Evolutionary conservation across 2,329 filamentous ascomycete genomes (phyloP).

Genomic region (Penicillium sumatraense): DNA sequence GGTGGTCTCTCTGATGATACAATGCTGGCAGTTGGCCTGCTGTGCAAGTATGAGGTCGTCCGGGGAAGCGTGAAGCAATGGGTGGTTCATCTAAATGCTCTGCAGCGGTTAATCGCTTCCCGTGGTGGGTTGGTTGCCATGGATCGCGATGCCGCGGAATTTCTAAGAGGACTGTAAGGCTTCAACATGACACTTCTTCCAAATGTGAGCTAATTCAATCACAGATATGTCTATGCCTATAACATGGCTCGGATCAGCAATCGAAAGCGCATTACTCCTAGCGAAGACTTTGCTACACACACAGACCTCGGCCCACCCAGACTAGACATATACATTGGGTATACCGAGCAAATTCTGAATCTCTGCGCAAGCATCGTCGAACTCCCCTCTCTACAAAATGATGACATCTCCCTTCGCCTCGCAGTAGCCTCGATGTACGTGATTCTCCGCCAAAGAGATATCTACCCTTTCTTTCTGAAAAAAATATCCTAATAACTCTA

Average conservation of each 20-base stretch:
- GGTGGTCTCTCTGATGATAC: constrained; percentile 34
- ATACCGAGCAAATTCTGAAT: constrained; percentile 42
- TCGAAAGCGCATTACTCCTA: constrained; percentile 27
- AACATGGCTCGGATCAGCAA: constrained; percentile 41
- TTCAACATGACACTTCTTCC: no score
- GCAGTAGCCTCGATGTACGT: constrained; percentile 37
- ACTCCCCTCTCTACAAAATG: constrained; percentile 27
- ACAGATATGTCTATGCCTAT: constrained; percentile 41
- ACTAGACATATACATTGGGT: constrained; percentile 44
- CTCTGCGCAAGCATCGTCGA: constrained; percentile 39
- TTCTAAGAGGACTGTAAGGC: constrained; percentile 40
- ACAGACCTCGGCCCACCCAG: constrained; percentile 32
- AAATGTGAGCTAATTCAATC: constrained; percentile 3
- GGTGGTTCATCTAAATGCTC: constrained; percentile 41
- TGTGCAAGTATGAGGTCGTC: constrained; percentile 46
- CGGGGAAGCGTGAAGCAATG: constrained; percentile 45
- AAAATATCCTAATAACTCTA: background rate
- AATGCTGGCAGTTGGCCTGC: constrained; percentile 39
- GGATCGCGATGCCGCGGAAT: constrained; percentile 36
- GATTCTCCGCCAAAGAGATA: background rate
- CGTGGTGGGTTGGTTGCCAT: constrained; percentile 37
- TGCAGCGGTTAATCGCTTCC: constrained; percentile 38
- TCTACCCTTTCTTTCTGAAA: background rate
- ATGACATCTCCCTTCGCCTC: constrained; percentile 28
- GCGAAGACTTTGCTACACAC: constrained; percentile 19